Evolutionary conservation across 495 filamentous ascomycete species (phyloP).

Genomic region (Podospora fimiseda): DNA sequence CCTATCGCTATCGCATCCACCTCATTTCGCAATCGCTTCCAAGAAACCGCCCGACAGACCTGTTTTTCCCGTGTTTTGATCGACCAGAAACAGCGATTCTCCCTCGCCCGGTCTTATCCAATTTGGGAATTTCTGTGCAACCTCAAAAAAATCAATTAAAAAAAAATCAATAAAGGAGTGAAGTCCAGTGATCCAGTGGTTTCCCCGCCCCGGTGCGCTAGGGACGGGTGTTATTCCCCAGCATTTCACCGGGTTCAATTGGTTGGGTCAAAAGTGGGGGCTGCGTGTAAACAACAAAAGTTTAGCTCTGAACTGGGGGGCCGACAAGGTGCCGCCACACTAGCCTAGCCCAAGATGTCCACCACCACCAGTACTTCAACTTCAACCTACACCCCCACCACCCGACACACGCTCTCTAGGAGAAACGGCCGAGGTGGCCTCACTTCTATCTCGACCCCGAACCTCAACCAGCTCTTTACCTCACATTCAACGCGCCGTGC

Average conservation of each 20-base stretch:
- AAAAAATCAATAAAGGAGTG: too few species aligned
- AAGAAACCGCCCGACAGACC: too few species aligned
- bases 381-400: conserved; percentile 67
- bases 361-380: conserved; percentile 24
- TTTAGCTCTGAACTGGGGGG: conserved; percentile 3
- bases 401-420: conserved; percentile 59
- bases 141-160: too few species aligned
- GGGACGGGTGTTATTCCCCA: neutral
- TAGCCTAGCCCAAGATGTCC: conserved; percentile 24
- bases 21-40: too few species aligned
- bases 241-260: neutral
- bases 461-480: conserved; percentile 45
- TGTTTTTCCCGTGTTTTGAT: neutral
- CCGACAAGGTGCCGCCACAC: conserved; percentile 13
- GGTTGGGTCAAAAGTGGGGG: conserved; percentile 10
- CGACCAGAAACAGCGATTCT: neutral
- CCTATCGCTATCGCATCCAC: neutral
- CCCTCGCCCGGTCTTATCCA: too few species aligned
- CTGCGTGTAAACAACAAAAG: conserved; percentile 26
- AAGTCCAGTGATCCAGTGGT: too few species aligned
- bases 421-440: conserved; percentile 34
- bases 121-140: neutral
- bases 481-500: conserved; percentile 36
- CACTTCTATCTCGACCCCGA: conserved; percentile 54
- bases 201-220: too few species aligned